phyloP scores from a whole-genome alignment of 2,329 filamentous ascomycete species.

The Xylariaceae sp. region DNA sequence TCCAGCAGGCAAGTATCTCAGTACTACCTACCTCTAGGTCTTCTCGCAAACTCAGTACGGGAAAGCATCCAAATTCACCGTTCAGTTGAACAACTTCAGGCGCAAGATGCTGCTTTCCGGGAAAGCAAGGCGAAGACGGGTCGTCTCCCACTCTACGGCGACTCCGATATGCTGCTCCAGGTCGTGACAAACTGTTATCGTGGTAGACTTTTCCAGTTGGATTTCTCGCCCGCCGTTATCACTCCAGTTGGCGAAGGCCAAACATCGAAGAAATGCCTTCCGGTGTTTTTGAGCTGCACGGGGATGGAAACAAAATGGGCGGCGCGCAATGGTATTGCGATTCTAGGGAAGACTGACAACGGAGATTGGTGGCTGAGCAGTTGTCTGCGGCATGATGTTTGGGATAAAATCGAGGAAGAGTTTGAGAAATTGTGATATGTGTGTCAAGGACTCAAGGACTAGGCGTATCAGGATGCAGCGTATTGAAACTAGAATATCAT shows the following conservation, averaged over 20 bases:
- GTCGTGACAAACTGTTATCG: neutral
- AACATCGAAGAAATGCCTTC: neutral
- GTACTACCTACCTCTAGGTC: neutral
- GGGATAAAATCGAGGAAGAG: neutral
- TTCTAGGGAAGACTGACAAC: neutral
- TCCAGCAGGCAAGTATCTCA: neutral
- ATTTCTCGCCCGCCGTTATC: neutral
- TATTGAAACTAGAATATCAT: too few relatives aligned
- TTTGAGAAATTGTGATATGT: neutral
- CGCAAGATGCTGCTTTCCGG: neutral
- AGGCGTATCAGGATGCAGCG: too few relatives aligned
- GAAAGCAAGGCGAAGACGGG: neutral
- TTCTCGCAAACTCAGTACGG: neutral
- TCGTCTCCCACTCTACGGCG: neutral
- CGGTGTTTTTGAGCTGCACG: neutral
- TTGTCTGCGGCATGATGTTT: neutral
- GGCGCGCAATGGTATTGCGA: neutral
- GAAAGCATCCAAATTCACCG: neutral
- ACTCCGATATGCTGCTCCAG: neutral
- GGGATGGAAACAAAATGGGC: neutral
- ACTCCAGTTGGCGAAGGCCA: neutral
- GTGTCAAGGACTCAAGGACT: neutral
- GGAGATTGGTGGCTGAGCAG: neutral
- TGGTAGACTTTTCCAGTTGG: neutral
- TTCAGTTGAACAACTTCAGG: neutral